These are phyloP conservation scores for Talaromyces verruculosus DNA, from an alignment of 2,329 filamentous ascomycete genomes.

Conservation along the genomic window DNA sequence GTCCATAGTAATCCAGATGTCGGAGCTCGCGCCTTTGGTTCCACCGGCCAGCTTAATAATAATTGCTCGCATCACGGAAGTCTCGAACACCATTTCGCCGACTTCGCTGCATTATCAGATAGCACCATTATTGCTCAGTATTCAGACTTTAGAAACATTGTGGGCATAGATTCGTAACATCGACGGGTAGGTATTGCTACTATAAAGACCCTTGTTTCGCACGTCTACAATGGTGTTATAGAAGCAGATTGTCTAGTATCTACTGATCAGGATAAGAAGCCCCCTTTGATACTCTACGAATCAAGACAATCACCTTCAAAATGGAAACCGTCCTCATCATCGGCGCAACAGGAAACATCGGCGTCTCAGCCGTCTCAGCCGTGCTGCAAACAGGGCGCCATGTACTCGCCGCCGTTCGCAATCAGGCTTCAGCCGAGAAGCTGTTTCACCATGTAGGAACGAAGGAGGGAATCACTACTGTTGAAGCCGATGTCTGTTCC, in stretches of 20 bases:
- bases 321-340: constrained; percentile 20
- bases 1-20: background rate
- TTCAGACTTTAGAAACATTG: background rate
- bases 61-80: background rate
- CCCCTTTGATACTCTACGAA: background rate
- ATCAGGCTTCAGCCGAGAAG: constrained; percentile 15
- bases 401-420: constrained; percentile 16
- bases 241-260: background rate
- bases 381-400: constrained; percentile 2
- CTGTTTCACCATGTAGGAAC: constrained; percentile 12
- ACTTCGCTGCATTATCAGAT: background rate
- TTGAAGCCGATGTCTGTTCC: constrained; percentile 12
- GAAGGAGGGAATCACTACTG: constrained; percentile 9
- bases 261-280: background rate
- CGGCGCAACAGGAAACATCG: constrained; percentile 18
- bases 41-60: constrained; percentile 5
- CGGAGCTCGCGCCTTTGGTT: background rate
- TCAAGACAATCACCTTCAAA: background rate
- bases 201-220: background rate
- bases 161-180: background rate
- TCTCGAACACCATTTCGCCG: background rate
- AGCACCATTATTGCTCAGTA: background rate
- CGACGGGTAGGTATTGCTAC: background rate
- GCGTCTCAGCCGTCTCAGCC: constrained; percentile 1
- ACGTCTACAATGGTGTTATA: background rate